Base-by-base conservation (phyloP, 1,284 basidiomycete species). In the Ceratobasidium sp. region DNA sequence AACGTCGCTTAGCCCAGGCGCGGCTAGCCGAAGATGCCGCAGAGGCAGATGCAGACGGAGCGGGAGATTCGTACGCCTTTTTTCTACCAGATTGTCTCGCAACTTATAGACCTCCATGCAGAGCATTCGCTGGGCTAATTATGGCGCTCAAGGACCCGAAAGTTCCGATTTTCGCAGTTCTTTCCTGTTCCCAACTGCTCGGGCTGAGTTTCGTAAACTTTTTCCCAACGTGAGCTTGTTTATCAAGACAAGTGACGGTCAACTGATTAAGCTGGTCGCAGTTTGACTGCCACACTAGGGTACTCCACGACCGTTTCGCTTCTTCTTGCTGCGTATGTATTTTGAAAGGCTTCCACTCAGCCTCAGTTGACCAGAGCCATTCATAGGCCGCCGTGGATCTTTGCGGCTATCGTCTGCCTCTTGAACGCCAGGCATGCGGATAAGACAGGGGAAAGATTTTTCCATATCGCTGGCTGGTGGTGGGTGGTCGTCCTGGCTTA, bases 1-100 rank as follows among this genome's bases (percentile, higher is more conserved):
- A 95, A 81, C 86, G 87, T 18, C 87, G 88, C 8, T 87, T 95
- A 20, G 93, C 93, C 1, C 91, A 92, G 81, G 89, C 90, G 0
- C 89, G 94, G 7, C 87, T 95, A 44, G 88, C 91, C 0, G 93
- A 94, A 82, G 93, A 94, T 82, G 90, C 89, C n/a, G 92, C 92
- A 1, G 92, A 92, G 83, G 90, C 90, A 0, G 91, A 93, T 79
- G 84, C 88, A 79, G 91, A 92, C 80, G 87, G 87, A 55, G 82
- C 83, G 0, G 83, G 88, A 60, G 88, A 90, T 67, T 88, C 89
- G 90, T 91, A 80, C 64, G 89, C 85, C 18, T 7, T 50, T 50
- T 18, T 30, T 23, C 30, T n/a, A 10, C 7, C 33, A 60, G 10
- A 44, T 23, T 77, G 44, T 46, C 35, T 77, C 50, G 57, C 18